Evolutionary conservation across 164 flowering plant species (phyloP), one percentile per base, ranked within the genome.

Genomic region (Tetracentron sinense): DNA sequence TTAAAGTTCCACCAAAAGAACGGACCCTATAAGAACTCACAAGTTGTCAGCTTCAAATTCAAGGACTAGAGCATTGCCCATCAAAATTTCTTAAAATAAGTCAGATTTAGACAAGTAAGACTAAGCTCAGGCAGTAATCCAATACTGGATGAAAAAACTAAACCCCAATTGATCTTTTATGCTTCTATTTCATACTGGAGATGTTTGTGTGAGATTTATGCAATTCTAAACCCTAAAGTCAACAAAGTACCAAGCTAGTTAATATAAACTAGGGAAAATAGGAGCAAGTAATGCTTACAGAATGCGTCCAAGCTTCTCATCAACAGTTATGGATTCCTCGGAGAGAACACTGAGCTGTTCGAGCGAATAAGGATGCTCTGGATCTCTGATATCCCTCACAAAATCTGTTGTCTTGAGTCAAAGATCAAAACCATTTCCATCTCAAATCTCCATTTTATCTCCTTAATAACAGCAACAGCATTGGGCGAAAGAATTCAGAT

Each of bases 371-470:
- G 93, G 90, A 62, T 87, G 94, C 77, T 87, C 93, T 22, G 94
- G 94, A 82, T 87, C 94, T 72, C 90, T 81, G 15, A 87, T 87
- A 72, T 87, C 94, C 75, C 94, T 82, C 74, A 87, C 88, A 47
- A 61, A 78, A 85, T 87, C 63, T 87, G 69, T 50, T 35, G 27
- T 38, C 42, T 61, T 52, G 60, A 72, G 83, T 85, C 73, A 83
- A 76, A 72, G 78, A 78, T 51, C 58, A 42, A 66, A 63, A 57
- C 20, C 27, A 20, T 15, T 20, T 28, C n/a, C n/a, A n/a, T n/a
- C n/a, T n/a, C n/a, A n/a, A n/a, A n/a, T n/a, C n/a, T n/a, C n/a
- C n/a, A n/a, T n/a, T n/a, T n/a, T n/a, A n/a, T n/a, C 0, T 7
- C 10, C 23, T 29, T 55, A 6, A 16, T 1, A 38, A 8, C 14